Evolutionary conservation across 495 filamentous ascomycete genomes (phyloP), one percentile per base, ranked within the genome.

Genomic region (Xylaria cubensis): DNA sequence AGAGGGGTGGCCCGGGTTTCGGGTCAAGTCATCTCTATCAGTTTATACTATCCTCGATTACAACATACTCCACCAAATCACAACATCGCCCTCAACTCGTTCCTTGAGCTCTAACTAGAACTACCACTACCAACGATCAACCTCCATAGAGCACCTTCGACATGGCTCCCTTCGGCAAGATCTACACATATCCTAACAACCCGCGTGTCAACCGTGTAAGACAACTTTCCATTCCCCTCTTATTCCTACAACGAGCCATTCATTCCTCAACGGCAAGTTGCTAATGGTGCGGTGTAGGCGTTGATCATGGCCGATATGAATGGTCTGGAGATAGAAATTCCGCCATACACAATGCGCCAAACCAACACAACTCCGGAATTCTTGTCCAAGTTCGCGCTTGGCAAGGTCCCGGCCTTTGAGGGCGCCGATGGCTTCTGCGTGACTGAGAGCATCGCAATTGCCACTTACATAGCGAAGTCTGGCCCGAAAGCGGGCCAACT

Each of bases 371-470:
- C 81, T 19, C 82, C 85, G 7, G 84, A 85, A 2, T 90, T 85
- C 82, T 79, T 88, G 32, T 73, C 86, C 82, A 91, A 90, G 75
- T 91, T 90, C 81, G 88, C 88, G 19, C 67, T 86, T 29, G 89
- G 88, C 78, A 90, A 90, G 70, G 85, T 89, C 24, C 89, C 89
- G 50, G 84, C 84, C 59, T 87, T 90, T 76, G 85, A 87, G 72
- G 81, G 77, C 62, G 79, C 86, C 64, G 86, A 89, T 73, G 88
- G 88, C 58, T 80, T 86, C 73, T 70, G 26, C 70, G 72, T 90
- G 51, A 74, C 84, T 74, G 88, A 90, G 72, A 83, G 84, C 64
- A 82, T 84, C 44, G 89, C 89, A 71, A 91, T 91, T 77, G 80
- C 84, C 12, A 77, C 80, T 36, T 90, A 86, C 79, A 64, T 89